These are phyloP conservation scores for Wallacemonas sp. DNA, from an alignment of 208 protist genomes.

Conservation along the genomic window DNA sequence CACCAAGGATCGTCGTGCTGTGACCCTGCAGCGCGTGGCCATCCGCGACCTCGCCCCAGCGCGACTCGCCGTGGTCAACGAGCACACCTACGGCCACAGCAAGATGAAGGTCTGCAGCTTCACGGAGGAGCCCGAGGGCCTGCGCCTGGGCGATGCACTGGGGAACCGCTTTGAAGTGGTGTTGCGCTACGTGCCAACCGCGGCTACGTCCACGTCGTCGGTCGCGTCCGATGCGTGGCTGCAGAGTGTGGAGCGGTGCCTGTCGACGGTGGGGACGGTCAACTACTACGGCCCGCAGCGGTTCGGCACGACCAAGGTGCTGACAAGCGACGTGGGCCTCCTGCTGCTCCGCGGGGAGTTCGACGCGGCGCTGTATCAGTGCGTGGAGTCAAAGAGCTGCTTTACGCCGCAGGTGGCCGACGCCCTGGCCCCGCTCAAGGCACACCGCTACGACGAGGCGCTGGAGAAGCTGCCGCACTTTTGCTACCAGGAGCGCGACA, in stretches of 20 bases:
- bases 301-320: conserved; percentile 92
- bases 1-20: conserved; percentile 95
- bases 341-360: conserved; percentile 76
- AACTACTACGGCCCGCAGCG: conserved; percentile 97
- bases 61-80: conserved; percentile 67
- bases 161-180: conserved; percentile 94
- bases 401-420: conserved; percentile 56
- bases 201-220: background rate
- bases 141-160: conserved; percentile 84
- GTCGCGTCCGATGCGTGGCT: conserved; percentile 14
- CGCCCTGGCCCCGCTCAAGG: conserved; percentile 34
- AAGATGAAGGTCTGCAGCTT: conserved; percentile 86
- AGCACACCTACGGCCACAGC: conserved; percentile 46
- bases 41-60: conserved; percentile 65
- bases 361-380: conserved; percentile 58
- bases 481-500: conserved; percentile 81
- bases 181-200: conserved; percentile 44
- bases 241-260: conserved; percentile 23
- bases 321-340: conserved; percentile 92
- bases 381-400: conserved; percentile 70
- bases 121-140: conserved; percentile 40
- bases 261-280: conserved; percentile 78
- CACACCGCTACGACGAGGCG: conserved; percentile 45
- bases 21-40: conserved; percentile 93
- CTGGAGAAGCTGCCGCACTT: conserved; percentile 65